Conservation (phyloP, 352 stramenopile species). For the Globisporangium irregulare region DNA sequence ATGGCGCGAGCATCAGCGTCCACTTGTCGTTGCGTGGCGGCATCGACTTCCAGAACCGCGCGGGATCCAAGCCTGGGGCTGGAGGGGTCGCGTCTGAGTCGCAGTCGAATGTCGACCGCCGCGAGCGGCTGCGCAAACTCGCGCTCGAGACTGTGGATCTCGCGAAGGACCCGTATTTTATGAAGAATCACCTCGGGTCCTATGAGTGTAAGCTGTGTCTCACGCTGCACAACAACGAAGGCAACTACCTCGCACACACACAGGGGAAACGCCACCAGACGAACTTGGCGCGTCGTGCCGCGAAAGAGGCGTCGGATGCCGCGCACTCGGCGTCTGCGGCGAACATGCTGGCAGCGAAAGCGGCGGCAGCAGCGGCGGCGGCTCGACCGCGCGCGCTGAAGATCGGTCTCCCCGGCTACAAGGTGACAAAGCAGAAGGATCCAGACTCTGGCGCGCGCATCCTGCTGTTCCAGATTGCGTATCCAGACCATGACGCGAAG, state of each 20-base stretch:
- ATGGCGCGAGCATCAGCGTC: constrained; percentile 20
- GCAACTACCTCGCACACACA: constrained; percentile 99
- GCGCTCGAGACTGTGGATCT: constrained; percentile 99
- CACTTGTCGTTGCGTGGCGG: constrained; percentile 20
- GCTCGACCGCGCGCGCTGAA: constrained; percentile 83
- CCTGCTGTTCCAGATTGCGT: constrained; percentile 94
- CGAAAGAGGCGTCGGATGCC: constrained; percentile 72
- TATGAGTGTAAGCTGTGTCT: constrained; percentile 99
- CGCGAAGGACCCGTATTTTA: constrained; percentile 99
- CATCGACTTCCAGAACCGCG: constrained; percentile 88
- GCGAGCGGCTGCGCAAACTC: constrained; percentile 95
- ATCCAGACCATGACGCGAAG: constrained; percentile 93
- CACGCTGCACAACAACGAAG: constrained; percentile 98
- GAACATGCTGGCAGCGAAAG: constrained; percentile 38
- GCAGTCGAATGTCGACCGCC: constrained; percentile 90
- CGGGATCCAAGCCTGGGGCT: constrained; percentile 74
- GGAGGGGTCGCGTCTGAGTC: constrained; percentile 76
- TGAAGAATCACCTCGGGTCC: constrained; percentile 98
- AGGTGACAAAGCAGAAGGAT: constrained; percentile 95
- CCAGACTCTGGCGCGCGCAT: constrained; percentile 79
- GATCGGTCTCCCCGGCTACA: constrained; percentile 97
- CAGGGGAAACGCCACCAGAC: constrained; percentile 99
- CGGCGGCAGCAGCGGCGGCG: constrained; percentile 37
- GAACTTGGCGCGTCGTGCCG: constrained; percentile 92
- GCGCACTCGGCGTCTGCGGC: constrained; percentile 44